Conservation (phyloP, 805 yeast genomes). For the Sugiyamaella valdiviana region DNA sequence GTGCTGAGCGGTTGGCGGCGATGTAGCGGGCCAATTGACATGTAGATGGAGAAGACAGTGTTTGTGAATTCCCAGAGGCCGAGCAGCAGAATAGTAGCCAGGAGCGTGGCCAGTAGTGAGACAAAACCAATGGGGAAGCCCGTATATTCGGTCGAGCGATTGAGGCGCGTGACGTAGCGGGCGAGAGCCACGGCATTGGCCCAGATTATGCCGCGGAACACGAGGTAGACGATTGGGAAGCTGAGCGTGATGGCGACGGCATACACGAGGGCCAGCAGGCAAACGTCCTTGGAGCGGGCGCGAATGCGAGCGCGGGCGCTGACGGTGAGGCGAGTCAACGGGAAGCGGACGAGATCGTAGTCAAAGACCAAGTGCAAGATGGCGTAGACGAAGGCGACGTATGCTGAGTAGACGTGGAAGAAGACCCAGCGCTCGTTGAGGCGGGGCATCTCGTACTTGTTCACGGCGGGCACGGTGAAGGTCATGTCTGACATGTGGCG, state of each 20-base stretch:
- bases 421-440: conserved; percentile 16
- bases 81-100: conserved; percentile 17
- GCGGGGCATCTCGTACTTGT: conserved; percentile 10
- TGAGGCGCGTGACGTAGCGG: conserved; percentile 11
- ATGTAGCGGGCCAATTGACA: conserved; percentile 34
- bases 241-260: conserved; percentile 9
- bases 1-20: conserved; percentile 26
- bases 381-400: conserved; percentile 10
- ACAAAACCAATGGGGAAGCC: conserved; percentile 17
- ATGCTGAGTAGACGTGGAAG: conserved; percentile 5
- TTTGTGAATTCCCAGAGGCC: conserved; percentile 26
- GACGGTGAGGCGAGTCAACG: conserved; percentile 5
- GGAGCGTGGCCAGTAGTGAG: conserved; percentile 11
- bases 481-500: conserved; percentile 7
- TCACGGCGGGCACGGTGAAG: conserved; percentile 6
- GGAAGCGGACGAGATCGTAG: conserved; percentile 13
- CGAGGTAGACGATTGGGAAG: conserved; percentile 16
- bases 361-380: conserved; percentile 10
- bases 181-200: conserved; percentile 9
- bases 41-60: conserved; percentile 27
- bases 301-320: conserved; percentile 2
- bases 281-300: conserved; percentile 4
- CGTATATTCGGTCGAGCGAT: conserved; percentile 14
- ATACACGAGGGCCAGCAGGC: conserved; percentile 4
- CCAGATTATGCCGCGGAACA: conserved; percentile 17